phyloP scores from a whole-genome alignment of 2,329 filamentous ascomycete genomes.

The Fusarium neocosmosporiellum region DNA sequence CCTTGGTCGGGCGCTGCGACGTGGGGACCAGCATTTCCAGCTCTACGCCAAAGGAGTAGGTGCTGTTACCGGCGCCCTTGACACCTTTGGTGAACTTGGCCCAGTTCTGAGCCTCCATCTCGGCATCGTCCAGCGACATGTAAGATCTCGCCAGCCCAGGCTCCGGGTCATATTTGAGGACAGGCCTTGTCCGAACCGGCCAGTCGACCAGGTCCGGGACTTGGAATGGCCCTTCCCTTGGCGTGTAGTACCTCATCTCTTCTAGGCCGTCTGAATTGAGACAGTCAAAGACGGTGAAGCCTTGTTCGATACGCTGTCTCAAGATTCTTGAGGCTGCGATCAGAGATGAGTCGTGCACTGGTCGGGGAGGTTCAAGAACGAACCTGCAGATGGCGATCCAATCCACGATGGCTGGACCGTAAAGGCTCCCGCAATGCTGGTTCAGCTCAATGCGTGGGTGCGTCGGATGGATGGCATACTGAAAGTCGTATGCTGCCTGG shows the following conservation, averaged over 20 bases:
- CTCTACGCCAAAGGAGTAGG: conserved; percentile 37
- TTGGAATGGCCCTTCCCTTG: not conserved
- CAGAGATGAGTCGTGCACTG: not conserved
- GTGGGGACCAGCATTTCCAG: conserved; percentile 28
- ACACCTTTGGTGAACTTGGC: not conserved
- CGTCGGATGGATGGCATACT: not conserved
- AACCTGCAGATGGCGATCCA: conserved; percentile 25
- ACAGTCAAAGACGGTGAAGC: not conserved
- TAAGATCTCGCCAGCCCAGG: not conserved
- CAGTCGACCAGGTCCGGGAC: conserved; percentile 19
- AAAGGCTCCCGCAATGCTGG: conserved; percentile 33
- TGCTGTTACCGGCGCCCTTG: not conserved
- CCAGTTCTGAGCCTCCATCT: not conserved
- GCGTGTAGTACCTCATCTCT: not conserved
- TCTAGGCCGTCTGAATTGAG: not conserved
- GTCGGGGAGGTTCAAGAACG: not conserved
- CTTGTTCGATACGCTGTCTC: not conserved
- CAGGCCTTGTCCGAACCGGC: not conserved
- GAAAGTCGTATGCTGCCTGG: conserved; percentile 26
- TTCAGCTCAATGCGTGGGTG: conserved; percentile 20
- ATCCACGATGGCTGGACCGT: conserved; percentile 13
- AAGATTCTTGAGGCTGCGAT: not conserved
- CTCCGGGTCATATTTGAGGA: conserved; percentile 1
- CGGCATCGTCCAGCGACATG: not conserved
- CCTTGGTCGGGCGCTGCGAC: not conserved